phyloP scores from a whole-genome alignment of 2,329 filamentous ascomycete genomes.

The Xylariaceae sp. region DNA sequence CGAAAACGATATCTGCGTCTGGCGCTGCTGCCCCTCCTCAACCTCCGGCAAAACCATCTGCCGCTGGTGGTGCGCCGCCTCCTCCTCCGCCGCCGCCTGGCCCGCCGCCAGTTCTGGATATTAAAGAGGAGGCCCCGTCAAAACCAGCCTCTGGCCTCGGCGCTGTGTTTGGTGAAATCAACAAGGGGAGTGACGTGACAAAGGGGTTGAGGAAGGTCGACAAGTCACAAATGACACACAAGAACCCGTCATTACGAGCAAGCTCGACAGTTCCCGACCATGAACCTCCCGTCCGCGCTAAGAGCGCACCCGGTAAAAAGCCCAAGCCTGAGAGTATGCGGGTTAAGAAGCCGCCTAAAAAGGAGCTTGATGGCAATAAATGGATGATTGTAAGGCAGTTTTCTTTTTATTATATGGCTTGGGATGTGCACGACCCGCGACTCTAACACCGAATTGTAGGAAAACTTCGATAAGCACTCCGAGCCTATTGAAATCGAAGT shows the following conservation, averaged over 20 bases:
- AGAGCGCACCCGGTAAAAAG: conserved; percentile 83
- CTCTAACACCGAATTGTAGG: conserved; percentile 41
- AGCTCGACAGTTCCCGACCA: conserved; percentile 61
- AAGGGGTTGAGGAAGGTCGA: conserved; percentile 88
- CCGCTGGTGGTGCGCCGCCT: conserved; percentile 56
- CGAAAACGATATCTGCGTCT: conserved; percentile 50
- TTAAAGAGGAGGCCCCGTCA: conserved; percentile 44
- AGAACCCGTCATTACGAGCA: conserved; percentile 83
- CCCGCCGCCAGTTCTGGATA: conserved; percentile 60
- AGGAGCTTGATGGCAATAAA: conserved; percentile 81
- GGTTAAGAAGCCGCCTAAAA: conserved; percentile 72
- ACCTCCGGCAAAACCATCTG: conserved; percentile 46
- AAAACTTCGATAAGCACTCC: conserved; percentile 78
- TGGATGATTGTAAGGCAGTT: conserved; percentile 65
- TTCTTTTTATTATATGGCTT: not conserved
- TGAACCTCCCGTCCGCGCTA: conserved; percentile 54
- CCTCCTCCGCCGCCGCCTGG: conserved; percentile 63
- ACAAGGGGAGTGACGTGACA: conserved; percentile 83
- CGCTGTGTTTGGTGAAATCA: conserved; percentile 87
- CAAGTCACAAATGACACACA: conserved; percentile 94
- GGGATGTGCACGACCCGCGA: not conserved
- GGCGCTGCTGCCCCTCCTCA: conserved; percentile 40
- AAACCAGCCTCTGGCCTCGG: conserved; percentile 58
- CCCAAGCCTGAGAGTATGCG: conserved; percentile 83
- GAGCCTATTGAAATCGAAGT: conserved; percentile 76